These are phyloP conservation scores for Shiraia bambusicola DNA, from an alignment of 2,329 filamentous ascomycete genomes.

Conservation along the genomic window DNA sequence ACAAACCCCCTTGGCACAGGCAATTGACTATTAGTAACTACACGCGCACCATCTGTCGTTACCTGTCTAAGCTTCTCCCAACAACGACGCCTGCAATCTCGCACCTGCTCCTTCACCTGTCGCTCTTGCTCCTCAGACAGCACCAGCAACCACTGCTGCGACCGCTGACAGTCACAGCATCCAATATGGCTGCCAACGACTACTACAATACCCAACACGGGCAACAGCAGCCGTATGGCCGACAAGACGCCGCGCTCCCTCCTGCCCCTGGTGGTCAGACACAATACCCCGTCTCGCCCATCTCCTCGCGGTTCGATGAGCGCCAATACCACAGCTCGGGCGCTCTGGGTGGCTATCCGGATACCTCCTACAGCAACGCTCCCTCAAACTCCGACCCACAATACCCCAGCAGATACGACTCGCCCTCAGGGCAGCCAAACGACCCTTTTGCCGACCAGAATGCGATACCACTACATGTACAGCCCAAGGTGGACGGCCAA, in stretches of 20 bases:
- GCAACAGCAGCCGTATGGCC: slow-evolving; percentile 27
- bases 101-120: neutral
- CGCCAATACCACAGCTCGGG: slow-evolving; percentile 49
- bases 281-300: slow-evolving; percentile 38
- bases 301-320: slow-evolving; percentile 38
- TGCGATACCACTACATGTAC: slow-evolving; percentile 50
- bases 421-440: slow-evolving; percentile 54
- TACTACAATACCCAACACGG: slow-evolving; percentile 59
- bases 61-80: neutral
- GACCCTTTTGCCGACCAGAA: slow-evolving; percentile 53
- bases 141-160: slow-evolving; percentile 1
- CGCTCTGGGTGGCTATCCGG: slow-evolving; percentile 59
- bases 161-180: neutral
- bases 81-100: neutral
- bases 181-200: slow-evolving; percentile 54
- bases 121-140: neutral
- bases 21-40: neutral
- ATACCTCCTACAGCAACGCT: slow-evolving; percentile 59
- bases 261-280: slow-evolving; percentile 29
- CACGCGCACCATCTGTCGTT: neutral
- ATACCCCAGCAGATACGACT: slow-evolving; percentile 35
- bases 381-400: slow-evolving; percentile 34
- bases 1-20: neutral
- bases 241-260: slow-evolving; percentile 46
- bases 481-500: slow-evolving; percentile 40